Evolutionary conservation across 2,329 filamentous ascomycete genomes (phyloP).

Genomic region (Fusarium proliferatum): DNA sequence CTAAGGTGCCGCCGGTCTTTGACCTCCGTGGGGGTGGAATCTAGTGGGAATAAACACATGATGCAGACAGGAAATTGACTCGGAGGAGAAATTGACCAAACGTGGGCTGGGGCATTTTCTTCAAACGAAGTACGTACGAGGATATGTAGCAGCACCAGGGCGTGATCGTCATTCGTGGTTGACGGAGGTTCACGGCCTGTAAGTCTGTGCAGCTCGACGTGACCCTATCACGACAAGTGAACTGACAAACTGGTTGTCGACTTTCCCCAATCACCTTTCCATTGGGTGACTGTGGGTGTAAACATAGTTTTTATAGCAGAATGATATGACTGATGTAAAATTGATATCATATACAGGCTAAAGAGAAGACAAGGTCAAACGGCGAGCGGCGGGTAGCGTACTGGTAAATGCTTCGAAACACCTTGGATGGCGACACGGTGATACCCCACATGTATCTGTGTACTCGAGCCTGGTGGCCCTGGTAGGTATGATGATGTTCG

Average conservation of each 20-base stretch:
- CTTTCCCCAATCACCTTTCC: conserved; percentile 1
- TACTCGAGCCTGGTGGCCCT: conserved; percentile 28
- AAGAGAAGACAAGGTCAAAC: conserved; percentile 9
- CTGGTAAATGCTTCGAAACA: conserved; percentile 6
- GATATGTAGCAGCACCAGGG: conserved; percentile 30
- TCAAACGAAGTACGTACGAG: conserved; percentile 7
- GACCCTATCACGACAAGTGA: background rate
- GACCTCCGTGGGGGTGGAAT: conserved; percentile 46
- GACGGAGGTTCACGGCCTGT: conserved; percentile 7
- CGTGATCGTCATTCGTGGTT: conserved; percentile 10
- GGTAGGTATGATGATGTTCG: conserved; percentile 25
- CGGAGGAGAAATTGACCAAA: conserved; percentile 16
- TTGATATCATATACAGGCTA: conserved; percentile 15
- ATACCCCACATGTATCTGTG: conserved; percentile 41
- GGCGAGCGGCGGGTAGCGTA: conserved; percentile 32
- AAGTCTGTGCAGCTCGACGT: conserved; percentile 3
- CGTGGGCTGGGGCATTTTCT: conserved; percentile 22
- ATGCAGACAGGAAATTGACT: conserved; percentile 25
- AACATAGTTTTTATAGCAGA: background rate
- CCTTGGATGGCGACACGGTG: conserved; percentile 13
- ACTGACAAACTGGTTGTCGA: conserved; percentile 4
- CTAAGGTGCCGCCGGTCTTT: conserved; percentile 38
- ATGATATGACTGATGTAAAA: background rate
- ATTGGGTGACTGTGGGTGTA: background rate
- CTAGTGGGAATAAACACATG: conserved; percentile 36